Percentiles rank a stretch among this genome's conserved stretches.
These are phyloP conservation scores for Ogataea chonburiensis DNA, from an alignment of 805 yeast genomes.

Conservation along the genomic window DNA sequence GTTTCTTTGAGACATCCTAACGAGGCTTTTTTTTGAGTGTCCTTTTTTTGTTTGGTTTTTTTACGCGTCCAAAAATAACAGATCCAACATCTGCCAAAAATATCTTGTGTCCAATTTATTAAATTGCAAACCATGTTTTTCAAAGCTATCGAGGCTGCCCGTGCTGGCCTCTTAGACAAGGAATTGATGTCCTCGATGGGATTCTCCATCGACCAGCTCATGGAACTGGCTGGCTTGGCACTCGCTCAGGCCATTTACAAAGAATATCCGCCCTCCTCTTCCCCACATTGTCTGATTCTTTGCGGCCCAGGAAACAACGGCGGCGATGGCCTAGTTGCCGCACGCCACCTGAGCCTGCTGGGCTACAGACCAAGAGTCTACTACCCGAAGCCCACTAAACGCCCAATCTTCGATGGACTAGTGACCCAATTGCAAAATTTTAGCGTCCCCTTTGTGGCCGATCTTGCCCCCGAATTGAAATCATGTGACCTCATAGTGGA, in stretches of 20 bases:
- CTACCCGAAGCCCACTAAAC: conserved; percentile 70
- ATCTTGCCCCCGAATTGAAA: conserved; percentile 29
- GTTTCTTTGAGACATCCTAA: conserved; percentile 22
- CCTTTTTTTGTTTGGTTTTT: conserved; percentile 10
- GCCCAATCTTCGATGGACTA: conserved; percentile 57
- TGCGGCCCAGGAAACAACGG: conserved; percentile 98
- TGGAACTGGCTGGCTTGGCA: conserved; percentile 95
- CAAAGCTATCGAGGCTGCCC: conserved; percentile 45
- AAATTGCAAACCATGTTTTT: conserved; percentile 25
- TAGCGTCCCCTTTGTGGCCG: conserved; percentile 54
- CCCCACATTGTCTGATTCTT: conserved; percentile 57
- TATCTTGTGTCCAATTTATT: not conserved
- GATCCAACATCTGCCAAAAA: conserved; percentile 7
- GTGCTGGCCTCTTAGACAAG: conserved; percentile 77
- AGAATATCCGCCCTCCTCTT: conserved; percentile 54
- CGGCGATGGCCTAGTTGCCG: conserved; percentile 96
- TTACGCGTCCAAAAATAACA: conserved; percentile 16
- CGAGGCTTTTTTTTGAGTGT: conserved; percentile 3
- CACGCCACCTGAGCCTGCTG: conserved; percentile 80
- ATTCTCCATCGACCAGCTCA: conserved; percentile 79
- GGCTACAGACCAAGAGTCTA: conserved; percentile 75
- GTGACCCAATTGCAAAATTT: conserved; percentile 66
- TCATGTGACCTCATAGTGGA: conserved; percentile 61
- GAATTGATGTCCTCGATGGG: conserved; percentile 82
- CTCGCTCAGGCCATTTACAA: conserved; percentile 84